Evolutionary conservation across 495 filamentous ascomycete genomes (phyloP).

Genomic region (Podospora appendiculata): DNA sequence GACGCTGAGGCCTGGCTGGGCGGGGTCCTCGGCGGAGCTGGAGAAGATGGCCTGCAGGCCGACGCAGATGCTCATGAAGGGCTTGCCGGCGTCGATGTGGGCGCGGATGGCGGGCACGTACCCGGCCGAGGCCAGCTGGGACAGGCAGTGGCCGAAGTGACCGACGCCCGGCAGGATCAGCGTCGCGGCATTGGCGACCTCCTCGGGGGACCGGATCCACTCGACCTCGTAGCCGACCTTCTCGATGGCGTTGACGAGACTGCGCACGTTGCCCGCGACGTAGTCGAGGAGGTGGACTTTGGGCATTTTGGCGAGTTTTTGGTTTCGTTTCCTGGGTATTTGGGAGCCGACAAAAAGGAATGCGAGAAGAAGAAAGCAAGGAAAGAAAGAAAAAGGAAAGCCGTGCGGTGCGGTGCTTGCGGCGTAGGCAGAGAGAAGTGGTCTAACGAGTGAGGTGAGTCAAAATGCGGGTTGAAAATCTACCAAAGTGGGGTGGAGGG

Average conservation of each 20-base stretch:
- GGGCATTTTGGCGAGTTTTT: constrained; percentile 54
- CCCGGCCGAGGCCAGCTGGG: constrained; percentile 68
- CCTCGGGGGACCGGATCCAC: constrained; percentile 80
- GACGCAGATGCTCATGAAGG: constrained; percentile 97
- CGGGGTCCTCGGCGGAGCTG: constrained; percentile 68
- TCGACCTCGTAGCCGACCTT: constrained; percentile 86
- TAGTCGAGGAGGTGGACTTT: constrained; percentile 85
- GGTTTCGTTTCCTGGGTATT: neutral
- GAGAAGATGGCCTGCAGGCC: constrained; percentile 86
- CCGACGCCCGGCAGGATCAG: constrained; percentile 93
- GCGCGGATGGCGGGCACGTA: constrained; percentile 71
- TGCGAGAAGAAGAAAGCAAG: neutral
- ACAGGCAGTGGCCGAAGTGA: constrained; percentile 93
- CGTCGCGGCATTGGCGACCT: constrained; percentile 80
- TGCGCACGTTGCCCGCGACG: constrained; percentile 79
- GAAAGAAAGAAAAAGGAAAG: too few species aligned
- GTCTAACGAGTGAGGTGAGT: constrained; percentile 7
- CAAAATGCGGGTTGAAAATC: constrained; percentile 9
- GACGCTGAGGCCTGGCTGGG: constrained; percentile 63
- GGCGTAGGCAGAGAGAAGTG: neutral
- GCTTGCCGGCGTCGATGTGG: constrained; percentile 81
- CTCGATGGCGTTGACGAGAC: constrained; percentile 94
- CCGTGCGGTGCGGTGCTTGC: too few species aligned
- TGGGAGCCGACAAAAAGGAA: neutral
- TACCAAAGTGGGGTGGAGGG: neutral